Evolutionary conservation across 805 yeast species (phyloP).

Genomic region (Vanderwaltozyma tropicalis): DNA sequence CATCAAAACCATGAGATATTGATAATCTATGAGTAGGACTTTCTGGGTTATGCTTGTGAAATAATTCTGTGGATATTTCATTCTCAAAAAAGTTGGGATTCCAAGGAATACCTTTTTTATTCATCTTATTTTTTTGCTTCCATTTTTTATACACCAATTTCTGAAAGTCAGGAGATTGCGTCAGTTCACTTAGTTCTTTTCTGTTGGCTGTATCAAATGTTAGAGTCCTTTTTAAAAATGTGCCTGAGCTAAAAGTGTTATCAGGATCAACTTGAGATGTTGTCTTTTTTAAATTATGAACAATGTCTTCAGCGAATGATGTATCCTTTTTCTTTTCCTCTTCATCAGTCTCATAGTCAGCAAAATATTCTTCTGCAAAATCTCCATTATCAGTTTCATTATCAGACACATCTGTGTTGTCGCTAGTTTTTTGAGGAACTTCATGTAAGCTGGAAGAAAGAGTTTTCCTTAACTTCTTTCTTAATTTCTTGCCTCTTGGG

Average conservation of each 20-base stretch:
- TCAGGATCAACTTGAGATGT: neutral
- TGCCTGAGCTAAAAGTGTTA: conserved; percentile 7
- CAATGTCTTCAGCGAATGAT: neutral
- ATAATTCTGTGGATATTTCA: neutral
- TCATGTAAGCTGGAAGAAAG: conserved; percentile 14
- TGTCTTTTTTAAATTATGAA: neutral
- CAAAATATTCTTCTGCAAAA: conserved; percentile 16
- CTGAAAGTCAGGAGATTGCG: conserved; percentile 42
- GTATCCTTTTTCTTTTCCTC: conserved; percentile 4
- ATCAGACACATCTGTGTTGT: neutral
- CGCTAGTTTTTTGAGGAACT: neutral
- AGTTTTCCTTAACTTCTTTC: conserved; percentile 12
- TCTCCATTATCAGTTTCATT: conserved; percentile 2
- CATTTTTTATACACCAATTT: conserved; percentile 29
- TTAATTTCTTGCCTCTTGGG: conserved; percentile 13
- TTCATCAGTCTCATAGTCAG: conserved; percentile 22
- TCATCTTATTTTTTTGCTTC: conserved; percentile 18
- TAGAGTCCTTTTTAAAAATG: conserved; percentile 35
- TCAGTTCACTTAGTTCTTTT: conserved; percentile 12
- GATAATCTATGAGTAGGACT: neutral
- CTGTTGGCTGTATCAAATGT: conserved; percentile 34
- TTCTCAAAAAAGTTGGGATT: conserved; percentile 1
- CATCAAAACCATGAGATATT: neutral
- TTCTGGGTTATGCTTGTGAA: neutral
- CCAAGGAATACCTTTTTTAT: neutral